Evolutionary conservation across 2,329 filamentous ascomycete genomes (phyloP).

Genomic region (Paecilomyces sp.): DNA sequence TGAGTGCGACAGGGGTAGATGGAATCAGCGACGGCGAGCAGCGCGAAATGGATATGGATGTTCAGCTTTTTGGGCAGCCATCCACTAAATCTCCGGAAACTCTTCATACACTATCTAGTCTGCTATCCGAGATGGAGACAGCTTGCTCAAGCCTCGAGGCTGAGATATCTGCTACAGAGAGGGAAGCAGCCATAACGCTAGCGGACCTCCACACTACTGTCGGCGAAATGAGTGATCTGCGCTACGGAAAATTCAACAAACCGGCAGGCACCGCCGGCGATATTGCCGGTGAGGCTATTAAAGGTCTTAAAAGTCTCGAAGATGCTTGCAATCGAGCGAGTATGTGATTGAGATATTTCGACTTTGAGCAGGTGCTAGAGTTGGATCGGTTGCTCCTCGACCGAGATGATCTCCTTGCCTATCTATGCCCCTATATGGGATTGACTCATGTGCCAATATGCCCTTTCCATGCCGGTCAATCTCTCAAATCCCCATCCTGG

Average conservation of each 20-base stretch:
- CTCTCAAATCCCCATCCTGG: too few relatives aligned
- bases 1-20: slow-evolving; percentile 23
- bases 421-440: too few relatives aligned
- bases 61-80: slow-evolving; percentile 53
- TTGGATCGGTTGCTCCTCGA: background rate
- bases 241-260: slow-evolving; percentile 63
- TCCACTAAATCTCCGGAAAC: slow-evolving; percentile 31
- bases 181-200: slow-evolving; percentile 55
- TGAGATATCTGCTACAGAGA: slow-evolving; percentile 59
- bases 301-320: slow-evolving; percentile 58
- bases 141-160: slow-evolving; percentile 60
- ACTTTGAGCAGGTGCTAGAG: too few relatives aligned
- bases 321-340: slow-evolving; percentile 48
- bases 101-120: slow-evolving; percentile 55
- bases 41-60: slow-evolving; percentile 39
- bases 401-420: background rate
- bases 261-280: slow-evolving; percentile 49
- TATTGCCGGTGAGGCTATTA: slow-evolving; percentile 59
- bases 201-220: slow-evolving; percentile 59
- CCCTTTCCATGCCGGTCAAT: too few relatives aligned
- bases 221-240: slow-evolving; percentile 70
- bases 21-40: slow-evolving; percentile 25
- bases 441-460: too few relatives aligned
- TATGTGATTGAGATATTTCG: slow-evolving; percentile 5
- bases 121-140: slow-evolving; percentile 62